Evolutionary conservation across 2,329 filamentous ascomycete genomes (phyloP), one percentile per base, ranked within the genome.

Genomic region (Curvularia eragrostidis): DNA sequence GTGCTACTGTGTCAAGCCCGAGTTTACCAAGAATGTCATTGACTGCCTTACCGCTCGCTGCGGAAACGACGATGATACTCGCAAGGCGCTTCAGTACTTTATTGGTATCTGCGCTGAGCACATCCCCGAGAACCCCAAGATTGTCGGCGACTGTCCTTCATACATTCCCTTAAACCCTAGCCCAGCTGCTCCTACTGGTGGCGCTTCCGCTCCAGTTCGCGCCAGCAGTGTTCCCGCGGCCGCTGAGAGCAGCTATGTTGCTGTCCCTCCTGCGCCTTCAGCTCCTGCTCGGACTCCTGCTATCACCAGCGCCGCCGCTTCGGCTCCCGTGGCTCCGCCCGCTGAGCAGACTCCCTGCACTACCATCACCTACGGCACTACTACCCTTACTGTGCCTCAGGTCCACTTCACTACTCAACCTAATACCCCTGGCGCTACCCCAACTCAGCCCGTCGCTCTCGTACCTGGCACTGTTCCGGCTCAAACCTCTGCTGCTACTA

Each of bases 51-150:
- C 89, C 71, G 85, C 93, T 56, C 89, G 93, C 84, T 90, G 70
- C 88, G 63, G 63, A 63, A 83, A 84, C 58, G 84, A 84, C 60
- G 81, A 85, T 44, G 85, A 91, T 73, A 83, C 94, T 67, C 82
- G 86, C 53, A 80, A 87, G 68, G 91, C 92, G 59, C 84, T 95
- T 58, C 85, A 85, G 70, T 97, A 91, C 86, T 89, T 97, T 83
- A 89, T 93, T 78, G 93, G 93, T 76, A 91, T 98, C 79, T 98
- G 94, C 81, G 92, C 90, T 56, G 80, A 84, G 52, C 89, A 89
- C 78, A 84, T 91, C 34, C 82, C 84, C 15, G 69, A 85, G 74
- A 97, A 97, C 85, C 92, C 93, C n/a, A 91, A 84, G 63, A 91
- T 98, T 70, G 86, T 91, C 72, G 96, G 90, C 48, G 87, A 85